phyloP scores from a whole-genome alignment of 306 rosid species.

The Argentina anserina region DNA sequence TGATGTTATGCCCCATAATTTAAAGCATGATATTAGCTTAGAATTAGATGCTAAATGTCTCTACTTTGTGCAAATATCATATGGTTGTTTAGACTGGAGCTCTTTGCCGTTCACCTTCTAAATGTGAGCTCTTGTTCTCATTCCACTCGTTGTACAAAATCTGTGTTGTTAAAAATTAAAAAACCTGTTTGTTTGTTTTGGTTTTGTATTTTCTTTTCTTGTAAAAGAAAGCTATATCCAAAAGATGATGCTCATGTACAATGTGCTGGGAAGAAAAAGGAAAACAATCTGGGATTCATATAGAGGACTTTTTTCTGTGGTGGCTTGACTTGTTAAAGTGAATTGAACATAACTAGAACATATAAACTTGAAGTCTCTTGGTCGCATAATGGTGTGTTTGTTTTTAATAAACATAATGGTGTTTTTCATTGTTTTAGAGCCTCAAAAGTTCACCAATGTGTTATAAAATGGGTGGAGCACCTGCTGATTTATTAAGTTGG shows the following conservation, averaged over 20 bases:
- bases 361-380: neutral
- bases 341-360: neutral
- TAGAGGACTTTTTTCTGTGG: neutral
- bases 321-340: neutral
- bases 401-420: neutral
- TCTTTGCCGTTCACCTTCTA: neutral
- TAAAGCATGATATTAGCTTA: neutral
- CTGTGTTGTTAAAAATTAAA: neutral
- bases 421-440: neutral
- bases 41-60: neutral
- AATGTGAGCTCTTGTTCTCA: neutral
- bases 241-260: neutral
- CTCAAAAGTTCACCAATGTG: neutral
- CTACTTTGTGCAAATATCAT: neutral
- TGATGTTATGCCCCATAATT: neutral
- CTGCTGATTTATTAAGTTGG: neutral
- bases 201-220: too few species aligned
- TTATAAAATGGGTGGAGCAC: neutral
- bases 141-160: neutral
- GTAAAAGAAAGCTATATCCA: neutral
- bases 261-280: neutral
- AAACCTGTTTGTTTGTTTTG: too few species aligned
- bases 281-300: neutral
- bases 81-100: neutral
- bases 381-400: neutral